Conservation (phyloP, 1,284 basidiomycete species). For the Xanthoconium separans region DNA sequence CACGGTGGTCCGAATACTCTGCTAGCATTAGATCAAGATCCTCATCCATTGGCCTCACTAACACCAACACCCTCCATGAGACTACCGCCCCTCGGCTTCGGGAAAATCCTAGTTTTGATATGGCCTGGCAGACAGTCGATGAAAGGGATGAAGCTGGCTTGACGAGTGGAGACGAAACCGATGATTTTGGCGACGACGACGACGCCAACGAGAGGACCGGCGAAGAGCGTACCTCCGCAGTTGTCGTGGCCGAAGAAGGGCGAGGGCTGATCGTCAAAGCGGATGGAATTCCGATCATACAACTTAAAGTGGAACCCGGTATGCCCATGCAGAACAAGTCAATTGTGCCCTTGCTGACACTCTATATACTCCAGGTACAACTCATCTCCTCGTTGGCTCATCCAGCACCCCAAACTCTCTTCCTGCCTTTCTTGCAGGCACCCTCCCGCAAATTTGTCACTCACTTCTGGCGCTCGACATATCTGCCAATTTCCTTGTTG, state of each 20-base stretch:
- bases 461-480: conserved; percentile 89
- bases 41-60: conserved; percentile 58
- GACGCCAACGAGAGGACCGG: conserved; percentile 51
- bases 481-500: conserved; percentile 80
- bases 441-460: conserved; percentile 67
- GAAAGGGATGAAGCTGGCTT: conserved; percentile 70
- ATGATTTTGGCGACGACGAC: conserved; percentile 62
- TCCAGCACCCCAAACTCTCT: conserved; percentile 76
- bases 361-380: conserved; percentile 61
- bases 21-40: conserved; percentile 62
- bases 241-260: conserved; percentile 77
- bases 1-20: conserved; percentile 70
- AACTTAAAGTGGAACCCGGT: conserved; percentile 71
- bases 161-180: conserved; percentile 70
- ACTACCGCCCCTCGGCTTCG: conserved; percentile 45
- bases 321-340: conserved; percentile 27
- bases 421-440: conserved; percentile 66
- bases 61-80: conserved; percentile 44
- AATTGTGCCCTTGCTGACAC: conserved; percentile 1
- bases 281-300: conserved; percentile 56
- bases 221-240: conserved; percentile 71
- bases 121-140: conserved; percentile 69
- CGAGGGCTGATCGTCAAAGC: conserved; percentile 76
- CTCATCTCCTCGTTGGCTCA: conserved; percentile 82
- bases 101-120: conserved; percentile 69